Evolutionary conservation across 176 grass and related monocot species (phyloP), one percentile per base, ranked within the genome.

Genomic region (Urochloa ruziziensis): DNA sequence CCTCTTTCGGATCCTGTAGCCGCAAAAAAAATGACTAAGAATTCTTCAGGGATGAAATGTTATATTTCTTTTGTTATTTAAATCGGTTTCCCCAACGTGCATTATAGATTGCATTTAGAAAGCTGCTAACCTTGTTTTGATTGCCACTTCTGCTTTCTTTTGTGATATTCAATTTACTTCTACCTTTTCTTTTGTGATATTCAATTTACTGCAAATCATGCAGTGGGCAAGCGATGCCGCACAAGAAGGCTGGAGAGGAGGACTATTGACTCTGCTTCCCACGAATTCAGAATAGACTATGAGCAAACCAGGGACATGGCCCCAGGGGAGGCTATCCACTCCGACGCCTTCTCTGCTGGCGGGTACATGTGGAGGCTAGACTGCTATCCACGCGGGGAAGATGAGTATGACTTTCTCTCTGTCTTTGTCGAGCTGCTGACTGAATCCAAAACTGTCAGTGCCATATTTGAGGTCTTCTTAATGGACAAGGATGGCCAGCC

Each of bases 271-370:
- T 67, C 63, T 0, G 33, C 33, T 67, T 35, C 4, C 3, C 63
- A 10, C 2, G 63, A 37, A 67, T 60, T 89, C 64, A 74, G 11
- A 67, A 19, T 85, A 33, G 73, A 89, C 82, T 70, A 76, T 2
- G 40, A 27, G 4, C 42, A 67, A 15, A 44, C 83, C 6, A 78
- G 78, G 54, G 9, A 53, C 8, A 16, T 85, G 1, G 61, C 47
- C 4, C 25, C 60, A 13, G 83, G 70, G 18, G 23, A 65, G 12
- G 19, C 54, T n/a, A 6, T 87, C 37, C 29, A 14, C 23, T 88
- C 17, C 2, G 57, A 59, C 0, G 1, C 51, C 35, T 36, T 91
- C 57, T 80, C 74, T 2, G 69, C 24, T 2, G n/a, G n/a, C n/a
- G n/a, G n/a, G n/a, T n/a, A n/a, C n/a, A n/a, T n/a, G n/a, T n/a